A percentile compares a stretch with the other conserved stretches of the same genome.
Evolutionary conservation across 306 rosid genomes (phyloP).

Genomic region (Prunus armeniaca): DNA sequence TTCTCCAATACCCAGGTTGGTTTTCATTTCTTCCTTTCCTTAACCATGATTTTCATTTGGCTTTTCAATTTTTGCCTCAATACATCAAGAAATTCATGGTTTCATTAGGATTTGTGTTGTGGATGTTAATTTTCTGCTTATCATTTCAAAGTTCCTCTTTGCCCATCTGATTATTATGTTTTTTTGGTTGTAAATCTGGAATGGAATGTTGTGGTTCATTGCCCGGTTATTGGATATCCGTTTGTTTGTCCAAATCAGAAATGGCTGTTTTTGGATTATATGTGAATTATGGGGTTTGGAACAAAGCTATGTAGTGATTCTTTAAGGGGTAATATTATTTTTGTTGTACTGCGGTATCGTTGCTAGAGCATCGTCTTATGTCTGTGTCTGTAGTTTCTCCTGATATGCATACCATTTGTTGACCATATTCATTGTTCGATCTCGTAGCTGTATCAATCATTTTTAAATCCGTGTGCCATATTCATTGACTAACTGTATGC

Average conservation of each 20-base stretch:
- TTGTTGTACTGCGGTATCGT: slow-evolving; percentile 12
- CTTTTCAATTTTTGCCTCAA: not conserved
- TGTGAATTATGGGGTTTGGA: not conserved
- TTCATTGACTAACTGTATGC: not conserved
- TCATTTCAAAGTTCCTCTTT: not conserved
- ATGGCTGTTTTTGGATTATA: not conserved
- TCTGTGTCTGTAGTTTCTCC: not conserved
- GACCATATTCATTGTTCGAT: not conserved
- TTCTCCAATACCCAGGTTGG: slow-evolving; percentile 23
- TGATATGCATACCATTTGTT: not conserved
- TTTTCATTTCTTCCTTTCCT: not conserved
- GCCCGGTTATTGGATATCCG: not conserved
- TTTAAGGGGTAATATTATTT: not conserved
- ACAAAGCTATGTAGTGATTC: not conserved
- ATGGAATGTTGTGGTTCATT: not conserved
- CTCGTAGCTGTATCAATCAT: slow-evolving; percentile 7
- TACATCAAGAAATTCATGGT: not conserved
- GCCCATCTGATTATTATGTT: not conserved
- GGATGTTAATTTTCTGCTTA: not conserved
- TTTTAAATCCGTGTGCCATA: slow-evolving; percentile 8
- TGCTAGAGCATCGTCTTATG: slow-evolving; percentile 14
- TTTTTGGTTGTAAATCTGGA: not conserved
- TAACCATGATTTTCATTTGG: not conserved
- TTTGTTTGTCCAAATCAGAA: not conserved
- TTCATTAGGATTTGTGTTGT: not conserved